Conservation (phyloP, 306 rosid species). For the Prunus mume region DNA sequence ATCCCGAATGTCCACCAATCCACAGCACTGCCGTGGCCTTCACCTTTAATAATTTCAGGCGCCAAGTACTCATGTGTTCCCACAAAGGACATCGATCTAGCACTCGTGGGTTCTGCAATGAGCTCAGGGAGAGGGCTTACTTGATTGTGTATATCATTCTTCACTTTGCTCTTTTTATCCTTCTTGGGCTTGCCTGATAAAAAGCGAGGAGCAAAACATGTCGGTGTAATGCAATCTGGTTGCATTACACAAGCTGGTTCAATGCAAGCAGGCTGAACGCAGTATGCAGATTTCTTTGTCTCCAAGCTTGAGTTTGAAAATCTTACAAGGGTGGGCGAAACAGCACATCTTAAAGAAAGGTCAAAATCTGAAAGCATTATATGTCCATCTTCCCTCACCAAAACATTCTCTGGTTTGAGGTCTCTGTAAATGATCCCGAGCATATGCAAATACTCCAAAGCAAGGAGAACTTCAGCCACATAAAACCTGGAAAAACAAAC, state of each 20-base stretch:
- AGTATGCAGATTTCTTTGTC: slow-evolving; percentile 67
- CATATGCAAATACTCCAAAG: slow-evolving; percentile 98
- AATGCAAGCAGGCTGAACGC: slow-evolving; percentile 76
- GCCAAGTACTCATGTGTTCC: slow-evolving; percentile 98
- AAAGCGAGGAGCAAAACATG: slow-evolving; percentile 72
- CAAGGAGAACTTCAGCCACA: slow-evolving; percentile 96
- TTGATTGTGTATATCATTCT: slow-evolving; percentile 61
- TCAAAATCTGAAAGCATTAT: slow-evolving; percentile 97
- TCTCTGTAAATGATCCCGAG: slow-evolving; percentile 93
- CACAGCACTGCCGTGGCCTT: slow-evolving; percentile 99
- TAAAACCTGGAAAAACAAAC: slow-evolving; percentile 65
- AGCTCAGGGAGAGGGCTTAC: slow-evolving; percentile 86
- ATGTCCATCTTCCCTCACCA: slow-evolving; percentile 97
- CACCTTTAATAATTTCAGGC: slow-evolving; percentile 90
- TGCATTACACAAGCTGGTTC: slow-evolving; percentile 76
- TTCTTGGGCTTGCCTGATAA: slow-evolving; percentile 59
- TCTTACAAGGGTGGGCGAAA: slow-evolving; percentile 76
- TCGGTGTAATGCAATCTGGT: slow-evolving; percentile 81
- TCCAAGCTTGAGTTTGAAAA: slow-evolving; percentile 52
- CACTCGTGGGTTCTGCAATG: slow-evolving; percentile 81
- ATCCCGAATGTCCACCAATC: slow-evolving; percentile 99
- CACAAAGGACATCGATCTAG: slow-evolving; percentile 94
- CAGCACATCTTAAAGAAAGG: slow-evolving; percentile 87
- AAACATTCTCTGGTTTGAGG: slow-evolving; percentile 91
- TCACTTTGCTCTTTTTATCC: slow-evolving; percentile 57